phyloP scores from a whole-genome alignment of 1,284 basidiomycete genomes.

The Rhodotorula sp. region DNA sequence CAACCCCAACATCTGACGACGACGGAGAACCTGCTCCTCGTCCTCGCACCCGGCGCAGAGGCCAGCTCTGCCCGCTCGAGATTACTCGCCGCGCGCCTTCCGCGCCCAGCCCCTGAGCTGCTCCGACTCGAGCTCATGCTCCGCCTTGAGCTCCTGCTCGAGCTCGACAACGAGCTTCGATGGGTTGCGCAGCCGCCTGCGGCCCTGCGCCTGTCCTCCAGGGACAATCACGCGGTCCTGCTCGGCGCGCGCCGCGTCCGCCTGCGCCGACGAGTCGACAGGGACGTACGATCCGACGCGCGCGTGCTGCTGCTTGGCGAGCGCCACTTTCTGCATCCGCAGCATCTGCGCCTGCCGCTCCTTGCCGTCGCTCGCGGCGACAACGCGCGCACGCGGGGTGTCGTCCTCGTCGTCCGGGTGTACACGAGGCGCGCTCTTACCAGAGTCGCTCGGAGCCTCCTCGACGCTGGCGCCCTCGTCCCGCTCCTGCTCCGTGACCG shows the following conservation, averaged over 20 bases:
- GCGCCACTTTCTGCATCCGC: slow-evolving; percentile 24
- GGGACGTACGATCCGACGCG: slow-evolving; percentile 1
- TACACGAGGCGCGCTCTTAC: too few relatives aligned
- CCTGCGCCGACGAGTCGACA: slow-evolving; percentile 5
- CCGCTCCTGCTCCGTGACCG: neutral
- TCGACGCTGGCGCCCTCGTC: neutral
- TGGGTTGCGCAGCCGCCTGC: neutral
- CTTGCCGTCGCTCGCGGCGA: neutral
- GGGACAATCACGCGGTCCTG: slow-evolving; percentile 8
- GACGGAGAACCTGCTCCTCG: too few relatives aligned
- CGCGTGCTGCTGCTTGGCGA: slow-evolving; percentile 1
- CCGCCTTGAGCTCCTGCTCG: neutral
- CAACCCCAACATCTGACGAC: too few relatives aligned
- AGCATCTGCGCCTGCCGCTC: slow-evolving; percentile 14
- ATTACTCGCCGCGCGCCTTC: neutral
- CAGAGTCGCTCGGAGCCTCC: too few relatives aligned
- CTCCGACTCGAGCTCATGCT: neutral
- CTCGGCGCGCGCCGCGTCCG: slow-evolving; percentile 3
- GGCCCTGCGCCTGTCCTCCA: neutral
- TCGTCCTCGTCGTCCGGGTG: neutral
- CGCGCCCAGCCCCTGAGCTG: neutral
- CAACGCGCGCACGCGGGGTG: neutral
- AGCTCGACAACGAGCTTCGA: neutral
- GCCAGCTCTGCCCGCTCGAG: too few relatives aligned
- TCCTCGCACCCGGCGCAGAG: too few relatives aligned